Conservation (phyloP, 2,329 filamentous ascomycete genomes). For the Fusarium praegraminearum region DNA sequence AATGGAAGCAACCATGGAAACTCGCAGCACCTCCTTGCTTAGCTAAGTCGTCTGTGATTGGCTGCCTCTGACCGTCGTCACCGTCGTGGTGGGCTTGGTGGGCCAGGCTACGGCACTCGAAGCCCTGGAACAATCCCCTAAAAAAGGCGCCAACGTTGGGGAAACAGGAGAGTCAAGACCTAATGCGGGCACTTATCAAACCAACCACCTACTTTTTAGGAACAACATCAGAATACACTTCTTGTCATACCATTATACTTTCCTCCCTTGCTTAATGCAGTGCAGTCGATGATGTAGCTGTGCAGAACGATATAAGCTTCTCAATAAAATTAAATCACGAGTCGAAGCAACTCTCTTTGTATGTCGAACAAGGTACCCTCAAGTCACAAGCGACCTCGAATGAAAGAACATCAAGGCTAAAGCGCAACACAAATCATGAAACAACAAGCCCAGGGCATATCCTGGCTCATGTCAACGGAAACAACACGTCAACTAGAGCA, state of each 20-base stretch:
- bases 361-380: not conserved
- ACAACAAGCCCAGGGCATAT: constrained; percentile 34
- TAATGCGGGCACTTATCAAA: constrained; percentile 1
- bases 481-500: constrained; percentile 20
- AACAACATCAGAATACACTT: constrained; percentile 10
- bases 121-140: constrained; percentile 31
- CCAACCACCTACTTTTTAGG: constrained; percentile 37
- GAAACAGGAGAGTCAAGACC: constrained; percentile 11
- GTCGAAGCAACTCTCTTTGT: not conserved
- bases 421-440: constrained; percentile 10
- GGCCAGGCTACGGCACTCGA: constrained; percentile 23
- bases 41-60: constrained; percentile 33
- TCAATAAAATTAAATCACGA: not conserved
- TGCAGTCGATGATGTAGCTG: not conserved
- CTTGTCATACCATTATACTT: constrained; percentile 18
- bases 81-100: constrained; percentile 24
- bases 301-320: not conserved
- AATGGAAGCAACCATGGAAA: constrained; percentile 46
- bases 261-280: not conserved
- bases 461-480: constrained; percentile 32
- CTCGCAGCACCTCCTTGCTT: constrained; percentile 31
- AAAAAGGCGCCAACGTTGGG: constrained; percentile 27
- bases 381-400: not conserved
- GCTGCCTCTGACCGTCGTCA: constrained; percentile 8
- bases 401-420: not conserved